Percentiles rank a stretch among this genome's conserved stretches.
These are phyloP conservation scores for Solanum sitiens DNA, from an alignment of 257 asterid species.

Conservation along the genomic window DNA sequence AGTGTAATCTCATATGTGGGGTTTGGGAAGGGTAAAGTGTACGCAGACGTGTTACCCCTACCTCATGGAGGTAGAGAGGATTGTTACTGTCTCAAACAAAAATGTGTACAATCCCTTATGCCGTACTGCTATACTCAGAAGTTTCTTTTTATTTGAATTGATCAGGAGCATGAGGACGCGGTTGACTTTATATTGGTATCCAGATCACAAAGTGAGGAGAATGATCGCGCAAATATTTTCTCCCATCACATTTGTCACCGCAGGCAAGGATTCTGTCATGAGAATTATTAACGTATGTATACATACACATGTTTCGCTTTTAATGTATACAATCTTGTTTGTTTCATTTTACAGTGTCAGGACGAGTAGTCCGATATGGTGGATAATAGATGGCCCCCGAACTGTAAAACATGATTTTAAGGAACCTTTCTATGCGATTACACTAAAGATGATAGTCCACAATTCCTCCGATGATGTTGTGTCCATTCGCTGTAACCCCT, in stretches of 20 bases:
- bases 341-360: conserved; percentile 31
- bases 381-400: conserved; percentile 71
- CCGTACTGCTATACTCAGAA: neutral
- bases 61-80: neutral
- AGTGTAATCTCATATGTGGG: neutral
- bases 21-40: neutral
- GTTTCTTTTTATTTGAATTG: neutral
- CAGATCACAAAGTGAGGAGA: conserved; percentile 23
- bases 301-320: neutral
- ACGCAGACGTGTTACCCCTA: neutral
- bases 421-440: conserved; percentile 50
- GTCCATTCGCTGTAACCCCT: conserved; percentile 43
- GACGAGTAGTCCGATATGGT: conserved; percentile 67
- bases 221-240: conserved; percentile 23
- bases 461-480: conserved; percentile 52
- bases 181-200: conserved; percentile 75
- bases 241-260: conserved; percentile 64
- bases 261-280: conserved; percentile 30
- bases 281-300: neutral
- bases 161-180: conserved; percentile 40
- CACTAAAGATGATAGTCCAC: conserved; percentile 48
- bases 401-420: conserved; percentile 53
- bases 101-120: neutral
- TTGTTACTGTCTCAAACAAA: neutral
- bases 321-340: neutral